Evolutionary conservation across 257 asterid species (phyloP), one percentile per base, ranked within the genome.

Genomic region (Voacanga thouarsii): DNA sequence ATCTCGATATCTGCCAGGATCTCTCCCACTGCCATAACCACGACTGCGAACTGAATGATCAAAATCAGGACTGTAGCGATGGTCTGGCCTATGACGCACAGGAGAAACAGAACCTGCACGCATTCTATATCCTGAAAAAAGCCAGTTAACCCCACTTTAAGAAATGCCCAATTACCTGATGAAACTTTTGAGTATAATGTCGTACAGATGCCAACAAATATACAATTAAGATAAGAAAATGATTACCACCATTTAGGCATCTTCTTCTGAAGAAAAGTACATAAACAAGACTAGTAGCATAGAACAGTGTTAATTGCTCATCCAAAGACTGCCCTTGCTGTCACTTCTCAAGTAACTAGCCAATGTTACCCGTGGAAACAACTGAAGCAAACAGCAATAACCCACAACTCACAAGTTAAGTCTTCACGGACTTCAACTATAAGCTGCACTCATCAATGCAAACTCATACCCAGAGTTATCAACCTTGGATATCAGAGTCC

Each of bases 61-160:
- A 85, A 92, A 92, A 77, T 86, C 88, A 66, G 90, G 92, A 89
- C 94, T 89, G 82, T 87, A 86, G 74, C 87, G 89, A 80, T 79
- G 88, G 80, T 80, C 90, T 61, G 87, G 88, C 89, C 96, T 88
- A 89, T 84, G 92, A 64, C 87, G 93, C 79, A 79, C 83, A 75
- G 97, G 97, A 83, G 98, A 89, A 83, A 76, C 85, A 83, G 97
- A 94, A 89, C 90, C 96, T 85, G 92, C 85, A 82, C 84, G 93
- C 85, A 81, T 84, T 90, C 93, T 90, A 92, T 87, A 88, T 82
- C 97, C 98, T 93, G 98, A 88, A 91, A 92, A 86, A 87, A 89
- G 83, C 90, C 92, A 87, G 92, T 80, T 91, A 89, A 86, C 84
- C 86, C 91, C 88, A 87, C 84, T 76, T 85, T 77, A 77, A 82